Evolutionary conservation across 257 asterid genomes (phyloP), one percentile per base, ranked within the genome.

Genomic region (Solanum verrucosum): DNA sequence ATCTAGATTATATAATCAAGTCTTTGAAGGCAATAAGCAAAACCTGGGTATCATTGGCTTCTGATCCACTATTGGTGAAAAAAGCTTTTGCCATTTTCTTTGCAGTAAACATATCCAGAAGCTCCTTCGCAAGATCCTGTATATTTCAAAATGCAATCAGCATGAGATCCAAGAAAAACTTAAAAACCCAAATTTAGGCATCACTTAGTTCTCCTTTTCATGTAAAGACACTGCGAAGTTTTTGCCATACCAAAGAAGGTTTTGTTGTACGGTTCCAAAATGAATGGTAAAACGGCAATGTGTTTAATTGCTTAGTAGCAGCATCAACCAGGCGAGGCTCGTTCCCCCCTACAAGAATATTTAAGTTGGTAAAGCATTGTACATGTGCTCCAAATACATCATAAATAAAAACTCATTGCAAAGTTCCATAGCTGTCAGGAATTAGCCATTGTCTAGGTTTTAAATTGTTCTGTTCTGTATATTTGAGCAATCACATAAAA

Each of bases 31-130:
- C 56, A 63, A 40, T 85, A 72, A 72, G 68, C 84, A 83, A 86
- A 81, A 97, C 99, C 98, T 97, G 99, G 23, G 99, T 89, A 91
- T 97, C 99, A 74, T 97, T 97, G 88, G 99, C 99, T 89, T 97
- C 99, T 44, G 99, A 97, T 67, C 99, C 99, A 83, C 99, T 95
- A 87, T 96, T 95, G 23, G 98, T 93, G 94, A 97, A 97, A 91
- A 97, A 97, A 68, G 91, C 99, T 91, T 92, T 97, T 16, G 93
- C 94, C 99, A 97, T 97, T 91, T 93, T 92, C 63, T 65, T 82
- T 29, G 96, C 95, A 83, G 98, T 96, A 90, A 97, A 97, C 91
- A 92, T 87, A 40, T 93, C 98, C 89, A 91, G 92, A 68, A 97
- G 96, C 83, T 96, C 99, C 91, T 88, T 92, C 7, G 99, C 99